A percentile compares a stretch with the other conserved stretches of the same genome.
These are phyloP conservation scores for Olyra latifolia DNA, from an alignment of 176 grass and related monocot genomes.

Conservation along the genomic window DNA sequence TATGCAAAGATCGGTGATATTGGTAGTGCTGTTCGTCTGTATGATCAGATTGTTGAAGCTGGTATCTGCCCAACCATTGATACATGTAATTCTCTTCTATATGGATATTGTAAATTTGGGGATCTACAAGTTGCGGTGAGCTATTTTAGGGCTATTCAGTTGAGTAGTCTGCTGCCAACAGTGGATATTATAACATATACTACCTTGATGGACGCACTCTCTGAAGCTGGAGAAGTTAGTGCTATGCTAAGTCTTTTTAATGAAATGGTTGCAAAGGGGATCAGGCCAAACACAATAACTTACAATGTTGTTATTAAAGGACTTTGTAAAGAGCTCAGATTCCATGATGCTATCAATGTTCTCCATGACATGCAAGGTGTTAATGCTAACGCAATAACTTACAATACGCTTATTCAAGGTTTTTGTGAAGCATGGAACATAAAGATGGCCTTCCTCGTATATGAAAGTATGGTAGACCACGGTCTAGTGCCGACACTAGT, in stretches of 20 bases:
- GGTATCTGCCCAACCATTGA: conserved; percentile 68
- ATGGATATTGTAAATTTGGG: conserved; percentile 81
- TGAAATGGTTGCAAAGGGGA: conserved; percentile 65
- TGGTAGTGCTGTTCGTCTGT: too few species aligned
- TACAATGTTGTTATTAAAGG: conserved; percentile 90
- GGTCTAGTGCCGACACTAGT: conserved; percentile 53
- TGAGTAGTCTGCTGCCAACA: conserved; percentile 62
- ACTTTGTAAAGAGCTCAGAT: conserved; percentile 70
- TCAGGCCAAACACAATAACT: conserved; percentile 63
- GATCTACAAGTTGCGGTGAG: conserved; percentile 51
- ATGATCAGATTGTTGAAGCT: conserved; percentile 58
- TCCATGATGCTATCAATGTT: conserved; percentile 66
- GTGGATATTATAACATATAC: conserved; percentile 71
- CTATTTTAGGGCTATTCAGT: conserved; percentile 57
- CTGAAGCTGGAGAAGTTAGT: conserved; percentile 50
- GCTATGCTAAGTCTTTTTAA: conserved; percentile 48
- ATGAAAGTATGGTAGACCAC: conserved; percentile 51
- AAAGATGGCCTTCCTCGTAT: conserved; percentile 46
- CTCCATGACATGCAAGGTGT: conserved; percentile 72
- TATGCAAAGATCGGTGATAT: conserved; percentile 79
- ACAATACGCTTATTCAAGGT: conserved; percentile 80
- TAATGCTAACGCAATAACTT: conserved; percentile 62
- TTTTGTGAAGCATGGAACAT: conserved; percentile 51
- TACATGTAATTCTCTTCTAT: conserved; percentile 88
- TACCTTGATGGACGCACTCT: conserved; percentile 83